These are phyloP conservation scores for Nematodospora valgi DNA, from an alignment of 805 yeast genomes.

Conservation along the genomic window DNA sequence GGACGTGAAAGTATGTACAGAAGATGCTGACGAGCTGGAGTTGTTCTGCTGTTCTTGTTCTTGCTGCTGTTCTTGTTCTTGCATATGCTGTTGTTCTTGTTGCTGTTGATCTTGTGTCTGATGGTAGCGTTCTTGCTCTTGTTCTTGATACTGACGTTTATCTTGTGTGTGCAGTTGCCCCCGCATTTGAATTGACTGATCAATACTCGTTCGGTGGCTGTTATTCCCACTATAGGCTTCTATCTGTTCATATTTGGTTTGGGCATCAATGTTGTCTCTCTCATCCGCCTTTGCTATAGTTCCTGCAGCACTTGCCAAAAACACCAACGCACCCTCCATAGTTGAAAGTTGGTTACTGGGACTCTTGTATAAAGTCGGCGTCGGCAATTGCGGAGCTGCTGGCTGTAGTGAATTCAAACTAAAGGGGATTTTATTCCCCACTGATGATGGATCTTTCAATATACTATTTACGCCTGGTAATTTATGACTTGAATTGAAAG, in stretches of 20 bases:
- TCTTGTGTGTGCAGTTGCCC: too few relatives aligned
- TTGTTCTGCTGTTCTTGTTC: too few relatives aligned
- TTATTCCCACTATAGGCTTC: constrained; percentile 21
- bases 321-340: constrained; percentile 62
- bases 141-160: too few relatives aligned
- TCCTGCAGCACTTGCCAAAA: constrained; percentile 77
- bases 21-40: too few relatives aligned
- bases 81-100: too few relatives aligned
- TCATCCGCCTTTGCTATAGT: constrained; percentile 67
- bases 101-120: too few relatives aligned
- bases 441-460: not conserved
- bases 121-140: too few relatives aligned
- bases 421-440: not conserved
- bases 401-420: not conserved
- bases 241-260: constrained; percentile 44
- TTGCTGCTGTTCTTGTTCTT: too few relatives aligned
- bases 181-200: too few relatives aligned
- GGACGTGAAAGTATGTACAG: too few relatives aligned
- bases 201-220: not conserved
- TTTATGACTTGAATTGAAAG: not conserved
- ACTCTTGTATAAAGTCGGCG: not conserved
- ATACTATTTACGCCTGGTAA: constrained; percentile 9
- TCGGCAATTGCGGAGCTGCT: constrained; percentile 1
- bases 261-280: constrained; percentile 56
- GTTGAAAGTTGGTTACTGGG: constrained; percentile 33